phyloP scores from a whole-genome alignment of 371 early-diverging fungal species.

The Capillidium heterosporum region DNA sequence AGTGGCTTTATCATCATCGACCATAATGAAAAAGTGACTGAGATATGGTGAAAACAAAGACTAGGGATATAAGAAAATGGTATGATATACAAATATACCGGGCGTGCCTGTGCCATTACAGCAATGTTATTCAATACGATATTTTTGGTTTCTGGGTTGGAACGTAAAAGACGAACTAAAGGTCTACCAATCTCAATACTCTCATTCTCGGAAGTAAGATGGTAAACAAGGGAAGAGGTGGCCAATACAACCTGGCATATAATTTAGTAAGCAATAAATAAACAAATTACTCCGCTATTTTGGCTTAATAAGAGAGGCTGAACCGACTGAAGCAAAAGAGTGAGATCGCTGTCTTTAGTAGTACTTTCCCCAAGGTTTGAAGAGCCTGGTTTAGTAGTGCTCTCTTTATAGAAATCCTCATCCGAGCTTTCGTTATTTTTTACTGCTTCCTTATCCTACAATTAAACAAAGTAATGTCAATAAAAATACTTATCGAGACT shows the following conservation, averaged over 20 bases:
- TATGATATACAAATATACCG: conserved; percentile 20
- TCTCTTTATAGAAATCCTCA: not conserved
- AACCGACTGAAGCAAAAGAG: conserved; percentile 42
- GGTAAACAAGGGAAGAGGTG: conserved; percentile 47
- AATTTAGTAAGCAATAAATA: not conserved
- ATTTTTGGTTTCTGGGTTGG: conserved; percentile 55
- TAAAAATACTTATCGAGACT: too few species aligned
- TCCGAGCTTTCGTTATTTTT: not conserved
- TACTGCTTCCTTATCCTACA: too few species aligned
- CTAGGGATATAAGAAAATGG: conserved; percentile 11
- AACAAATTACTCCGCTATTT: conserved; percentile 50
- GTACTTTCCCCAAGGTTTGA: conserved; percentile 9
- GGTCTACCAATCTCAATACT: conserved; percentile 45
- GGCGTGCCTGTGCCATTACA: conserved; percentile 45
- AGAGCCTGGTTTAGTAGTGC: not conserved
- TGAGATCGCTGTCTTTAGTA: conserved; percentile 52
- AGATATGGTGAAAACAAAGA: conserved; percentile 47
- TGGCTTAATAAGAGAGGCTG: conserved; percentile 67
- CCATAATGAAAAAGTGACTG: conserved; percentile 61
- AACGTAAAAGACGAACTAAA: conserved; percentile 51
- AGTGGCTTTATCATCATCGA: conserved; percentile 56
- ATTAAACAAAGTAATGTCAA: too few species aligned
- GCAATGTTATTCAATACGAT: conserved; percentile 60
- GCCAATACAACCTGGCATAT: conserved; percentile 50
- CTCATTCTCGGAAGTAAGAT: conserved; percentile 46